Percentiles rank a stretch among this genome's conserved stretches.
Evolutionary conservation across 1,284 basidiomycete species (phyloP).

Genomic region (Ustilago nuda): DNA sequence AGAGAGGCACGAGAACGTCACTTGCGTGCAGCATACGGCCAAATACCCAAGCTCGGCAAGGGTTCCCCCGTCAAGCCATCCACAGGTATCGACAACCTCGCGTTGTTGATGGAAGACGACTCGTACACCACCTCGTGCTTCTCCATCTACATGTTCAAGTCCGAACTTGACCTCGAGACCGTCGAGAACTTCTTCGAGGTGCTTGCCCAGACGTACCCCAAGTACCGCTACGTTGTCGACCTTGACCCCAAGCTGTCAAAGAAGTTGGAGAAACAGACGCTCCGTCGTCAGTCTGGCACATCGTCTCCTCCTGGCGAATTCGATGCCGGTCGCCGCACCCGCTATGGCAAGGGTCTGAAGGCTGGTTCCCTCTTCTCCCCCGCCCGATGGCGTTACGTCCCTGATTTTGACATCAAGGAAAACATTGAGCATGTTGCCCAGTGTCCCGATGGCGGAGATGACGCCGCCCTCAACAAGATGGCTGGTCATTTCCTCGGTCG

Average conservation of each 20-base stretch:
- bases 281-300: slow-evolving; percentile 17
- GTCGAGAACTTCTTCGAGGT: slow-evolving; percentile 66
- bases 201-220: slow-evolving; percentile 64
- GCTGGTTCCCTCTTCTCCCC: slow-evolving; percentile 59
- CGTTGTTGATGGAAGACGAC: slow-evolving; percentile 66
- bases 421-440: slow-evolving; percentile 62
- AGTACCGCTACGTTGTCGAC: slow-evolving; percentile 66
- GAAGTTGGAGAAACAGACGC: slow-evolving; percentile 32
- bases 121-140: slow-evolving; percentile 66
- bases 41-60: slow-evolving; percentile 43
- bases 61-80: slow-evolving; percentile 52
- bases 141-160: slow-evolving; percentile 68
- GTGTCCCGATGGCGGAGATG: slow-evolving; percentile 47
- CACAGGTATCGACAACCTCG: slow-evolving; percentile 67
- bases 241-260: slow-evolving; percentile 60
- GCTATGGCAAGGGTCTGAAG: slow-evolving; percentile 58
- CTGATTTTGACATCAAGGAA: slow-evolving; percentile 63
- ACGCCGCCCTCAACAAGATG: slow-evolving; percentile 58
- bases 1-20: slow-evolving; percentile 37
- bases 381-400: slow-evolving; percentile 65
- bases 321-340: slow-evolving; percentile 55
- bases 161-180: slow-evolving; percentile 63
- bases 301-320: slow-evolving; percentile 26
- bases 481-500: slow-evolving; percentile 64
- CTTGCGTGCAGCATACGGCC: slow-evolving; percentile 39